These are phyloP conservation scores for Rachicladosporium sp. DNA, from an alignment of 2,329 filamentous ascomycete species.

Conservation along the genomic window DNA sequence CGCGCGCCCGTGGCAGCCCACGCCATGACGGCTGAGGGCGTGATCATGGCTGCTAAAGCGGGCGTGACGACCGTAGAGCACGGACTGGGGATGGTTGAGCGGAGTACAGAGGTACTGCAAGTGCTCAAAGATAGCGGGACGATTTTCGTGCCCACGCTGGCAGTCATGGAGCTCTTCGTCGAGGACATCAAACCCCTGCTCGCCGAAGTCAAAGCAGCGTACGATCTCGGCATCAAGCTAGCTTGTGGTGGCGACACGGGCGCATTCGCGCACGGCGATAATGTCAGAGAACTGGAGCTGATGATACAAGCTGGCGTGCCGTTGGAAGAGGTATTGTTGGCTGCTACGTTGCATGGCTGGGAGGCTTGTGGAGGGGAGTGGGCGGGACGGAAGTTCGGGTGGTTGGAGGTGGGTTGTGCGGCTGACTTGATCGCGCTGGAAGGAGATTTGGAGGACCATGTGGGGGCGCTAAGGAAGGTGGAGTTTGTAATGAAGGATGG, in stretches of 20 bases:
- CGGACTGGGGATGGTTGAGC: conserved; percentile 13
- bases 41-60: conserved; percentile 20
- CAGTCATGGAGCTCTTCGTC: conserved; percentile 30
- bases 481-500: conserved; percentile 74
- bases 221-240: conserved; percentile 36
- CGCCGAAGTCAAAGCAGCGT: conserved; percentile 32
- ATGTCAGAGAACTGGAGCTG: conserved; percentile 39
- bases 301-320: too few species aligned
- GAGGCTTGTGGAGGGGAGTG: too few species aligned
- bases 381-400: too few species aligned
- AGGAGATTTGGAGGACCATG: conserved; percentile 67
- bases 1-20: too few species aligned
- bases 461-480: conserved; percentile 54
- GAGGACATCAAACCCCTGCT: conserved; percentile 15
- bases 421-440: too few species aligned
- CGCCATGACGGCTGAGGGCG: too few species aligned
- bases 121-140: conserved; percentile 33
- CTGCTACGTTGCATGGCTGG: too few species aligned
- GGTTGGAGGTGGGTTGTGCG: too few species aligned
- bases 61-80: conserved; percentile 24
- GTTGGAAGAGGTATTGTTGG: too few species aligned
- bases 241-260: conserved; percentile 45
- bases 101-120: conserved; percentile 30
- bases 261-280: conserved; percentile 41
- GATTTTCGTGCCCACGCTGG: conserved; percentile 43